These are phyloP conservation scores for Nothophaeocryptopus gaeumannii DNA, from an alignment of 2,329 filamentous ascomycete genomes.

Conservation along the genomic window DNA sequence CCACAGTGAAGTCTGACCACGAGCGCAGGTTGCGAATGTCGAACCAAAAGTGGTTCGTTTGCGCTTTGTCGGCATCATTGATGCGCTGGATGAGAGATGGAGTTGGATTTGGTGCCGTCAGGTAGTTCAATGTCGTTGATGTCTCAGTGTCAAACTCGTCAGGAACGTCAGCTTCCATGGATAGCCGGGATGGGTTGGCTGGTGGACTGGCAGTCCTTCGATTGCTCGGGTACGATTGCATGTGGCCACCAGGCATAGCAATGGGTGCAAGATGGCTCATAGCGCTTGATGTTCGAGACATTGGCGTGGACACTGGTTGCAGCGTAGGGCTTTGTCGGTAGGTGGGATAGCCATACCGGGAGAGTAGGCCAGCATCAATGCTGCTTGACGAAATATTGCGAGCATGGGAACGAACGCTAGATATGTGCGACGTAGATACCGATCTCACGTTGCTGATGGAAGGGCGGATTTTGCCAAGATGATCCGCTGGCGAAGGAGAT, in stretches of 20 bases:
- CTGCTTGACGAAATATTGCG: conserved; percentile 33
- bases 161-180: conserved; percentile 38
- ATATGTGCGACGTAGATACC: conserved; percentile 29
- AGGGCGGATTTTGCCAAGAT: conserved; percentile 25
- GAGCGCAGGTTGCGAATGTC: conserved; percentile 82
- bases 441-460: conserved; percentile 28
- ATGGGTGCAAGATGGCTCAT: conserved; percentile 38
- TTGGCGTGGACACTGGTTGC: conserved; percentile 33
- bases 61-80: conserved; percentile 68
- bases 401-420: conserved; percentile 29
- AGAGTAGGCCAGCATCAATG: conserved; percentile 35
- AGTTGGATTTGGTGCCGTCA: conserved; percentile 76
- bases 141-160: conserved; percentile 39
- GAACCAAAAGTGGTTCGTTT: conserved; percentile 90
- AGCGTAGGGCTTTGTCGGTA: conserved; percentile 53
- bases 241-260: conserved; percentile 29
- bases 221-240: conserved; percentile 32
- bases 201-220: conserved; percentile 35
- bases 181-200: conserved; percentile 44
- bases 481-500: conserved; percentile 19
- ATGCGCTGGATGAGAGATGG: conserved; percentile 73
- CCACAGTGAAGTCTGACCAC: conserved; percentile 76
- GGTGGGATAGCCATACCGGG: conserved; percentile 75
- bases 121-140: conserved; percentile 73
- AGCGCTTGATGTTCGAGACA: conserved; percentile 34